Base-by-base conservation (phyloP, 768 basidiomycete genomes). In the Boletus insuetus region DNA sequence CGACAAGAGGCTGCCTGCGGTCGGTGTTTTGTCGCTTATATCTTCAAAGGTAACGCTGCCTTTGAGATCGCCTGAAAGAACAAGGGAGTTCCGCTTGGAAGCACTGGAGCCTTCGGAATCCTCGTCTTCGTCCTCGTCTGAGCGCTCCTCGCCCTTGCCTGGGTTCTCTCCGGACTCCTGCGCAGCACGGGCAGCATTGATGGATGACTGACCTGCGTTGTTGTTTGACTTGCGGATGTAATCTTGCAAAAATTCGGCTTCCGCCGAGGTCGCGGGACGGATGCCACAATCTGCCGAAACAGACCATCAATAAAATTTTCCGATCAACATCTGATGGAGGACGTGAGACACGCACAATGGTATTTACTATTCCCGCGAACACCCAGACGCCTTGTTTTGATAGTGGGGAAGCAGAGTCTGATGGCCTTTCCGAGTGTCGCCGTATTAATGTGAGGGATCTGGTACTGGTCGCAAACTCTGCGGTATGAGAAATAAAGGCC, bases 331-430 rank as follows among this genome's bases (percentile, higher is more conserved):
- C 56, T 73, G 65, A 68, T 64, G 61, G 62, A 70, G 69, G 64
- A 71, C 69, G 51, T 56, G 65, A 64, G 67, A 64, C 60, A 78
- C 87, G 61, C 61, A 93, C 91, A 96, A 74, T 95, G 93, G 75
- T 96, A 96, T 80, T 94, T 95, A 77, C 90, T 92, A 77, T 96
- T 94, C 48, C 94, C 94, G 73, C 94, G 78, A 55, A 92, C 92
- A 56, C 94, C 94, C 56, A 97, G 74, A 55, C 94, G 87, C 62
- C 94, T 81, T 48, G 94, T 96, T 82, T 94, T 95, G 80, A 97
- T 94, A 58, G 89, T 91, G 46, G 91, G 91, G 75, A 94, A 97
- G 71, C 92, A 94, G 51, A 91, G 82, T 58, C 93, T 82, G 67
- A 97, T 94, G 44, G 94, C 93, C 73, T 97, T 97, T 58, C 94